Evolutionary conservation across 2,329 filamentous ascomycete species (phyloP), one percentile per base, ranked within the genome.

Genomic region (Setomelanomma holmii): DNA sequence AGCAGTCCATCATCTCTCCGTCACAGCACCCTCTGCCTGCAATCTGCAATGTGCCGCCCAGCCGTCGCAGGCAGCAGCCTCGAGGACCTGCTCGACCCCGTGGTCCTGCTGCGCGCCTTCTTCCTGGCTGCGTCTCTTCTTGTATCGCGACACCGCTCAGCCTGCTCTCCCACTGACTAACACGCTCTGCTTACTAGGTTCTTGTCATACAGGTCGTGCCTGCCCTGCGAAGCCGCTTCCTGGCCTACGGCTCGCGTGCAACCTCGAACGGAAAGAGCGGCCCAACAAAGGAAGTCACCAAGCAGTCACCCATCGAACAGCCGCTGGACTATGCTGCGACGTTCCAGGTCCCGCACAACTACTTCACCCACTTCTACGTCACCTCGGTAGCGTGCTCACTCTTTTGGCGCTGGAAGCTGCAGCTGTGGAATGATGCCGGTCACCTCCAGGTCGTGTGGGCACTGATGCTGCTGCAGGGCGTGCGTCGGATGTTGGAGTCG

Each of bases 331-430:
- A 69, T 51, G 66, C 84, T 17, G 81, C 84, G 27, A 76, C 73
- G 33, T 72, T 83, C 60, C 84, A 85, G 69, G 88, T 97, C 30
- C 92, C 93, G 19, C 95, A 98, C 76, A 84, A 84, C 56, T 98
- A 90, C 87, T 98, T 98, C 74, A 83, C 82, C 38, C 89, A 95
- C 64, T 98, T 96, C 77, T 98, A 99, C 73, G 69, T 89, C 46
- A 72, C 86, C 30, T 93, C 90, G 3, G 76, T 92, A 4, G 69
- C 78, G 1, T 86, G 85, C 53, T 93, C 90, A 0, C 66, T 85
- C 4, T 89, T 93, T 72, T 97, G 93, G 91, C 84, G 81, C 0
- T 74, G 76, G 60, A 88, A 93, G 72, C 83, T 89, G 47, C 58
- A 84, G 20, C 75, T 68, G 8, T 68, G 64, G 65, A 44, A 54